phyloP scores from a whole-genome alignment of 148 eudicot genomes.

The Vaccinium myrtillus region DNA sequence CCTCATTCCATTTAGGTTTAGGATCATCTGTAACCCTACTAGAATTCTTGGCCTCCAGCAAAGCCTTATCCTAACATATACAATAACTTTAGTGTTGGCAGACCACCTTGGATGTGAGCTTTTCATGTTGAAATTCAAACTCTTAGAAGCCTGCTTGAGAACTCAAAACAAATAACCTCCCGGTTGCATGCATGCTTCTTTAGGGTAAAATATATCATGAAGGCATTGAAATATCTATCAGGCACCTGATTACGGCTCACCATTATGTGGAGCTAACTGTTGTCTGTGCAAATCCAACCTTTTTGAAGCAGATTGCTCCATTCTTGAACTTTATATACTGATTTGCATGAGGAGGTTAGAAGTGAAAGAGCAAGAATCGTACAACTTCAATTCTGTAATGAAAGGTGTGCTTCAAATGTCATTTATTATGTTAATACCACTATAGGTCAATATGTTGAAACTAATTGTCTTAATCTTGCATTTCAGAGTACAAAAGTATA shows the following conservation, averaged over 20 bases:
- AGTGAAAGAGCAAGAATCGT: slow-evolving; percentile 67
- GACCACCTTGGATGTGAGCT: not conserved
- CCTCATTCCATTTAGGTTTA: no score
- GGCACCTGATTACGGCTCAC: not conserved
- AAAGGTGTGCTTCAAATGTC: slow-evolving; percentile 50
- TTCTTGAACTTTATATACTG: slow-evolving; percentile 72
- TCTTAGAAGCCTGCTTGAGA: not conserved
- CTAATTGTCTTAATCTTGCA: not conserved
- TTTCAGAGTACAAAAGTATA: slow-evolving; percentile 79
- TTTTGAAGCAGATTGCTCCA: slow-evolving; percentile 48
- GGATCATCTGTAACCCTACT: no score
- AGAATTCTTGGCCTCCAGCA: no score
- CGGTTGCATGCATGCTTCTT: not conserved
- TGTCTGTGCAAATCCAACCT: not conserved
- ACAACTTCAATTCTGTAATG: slow-evolving; percentile 85
- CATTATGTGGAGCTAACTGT: not conserved
- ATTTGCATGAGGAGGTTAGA: slow-evolving; percentile 94
- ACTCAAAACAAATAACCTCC: slow-evolving; percentile 1
- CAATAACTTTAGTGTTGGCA: no score
- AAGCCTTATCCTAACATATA: no score
- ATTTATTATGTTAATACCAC: not conserved
- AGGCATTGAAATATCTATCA: slow-evolving; percentile 18
- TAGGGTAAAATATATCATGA: not conserved
- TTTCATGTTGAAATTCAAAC: not conserved
- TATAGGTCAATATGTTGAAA: not conserved